Conservation (phyloP, 2,329 filamentous ascomycete species). For the Shiraia bambusicola region DNA sequence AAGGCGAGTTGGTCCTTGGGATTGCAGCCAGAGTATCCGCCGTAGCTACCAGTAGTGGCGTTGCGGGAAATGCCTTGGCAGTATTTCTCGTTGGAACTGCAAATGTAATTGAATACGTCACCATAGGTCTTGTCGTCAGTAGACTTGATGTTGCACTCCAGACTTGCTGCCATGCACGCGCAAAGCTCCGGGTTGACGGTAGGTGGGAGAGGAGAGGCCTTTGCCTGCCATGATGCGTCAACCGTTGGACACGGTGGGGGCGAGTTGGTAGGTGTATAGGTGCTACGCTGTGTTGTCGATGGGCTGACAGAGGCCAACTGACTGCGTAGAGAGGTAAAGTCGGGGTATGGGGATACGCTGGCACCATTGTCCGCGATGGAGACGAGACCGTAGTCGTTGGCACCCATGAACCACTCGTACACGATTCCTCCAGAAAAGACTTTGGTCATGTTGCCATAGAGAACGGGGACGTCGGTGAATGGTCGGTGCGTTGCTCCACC, state of each 20-base stretch:
- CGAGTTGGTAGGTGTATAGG: constrained; percentile 72
- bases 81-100: constrained; percentile 55
- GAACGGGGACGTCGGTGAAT: constrained; percentile 80
- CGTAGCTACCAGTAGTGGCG: constrained; percentile 68
- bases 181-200: constrained; percentile 78
- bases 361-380: constrained; percentile 56
- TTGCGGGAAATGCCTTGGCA: constrained; percentile 71
- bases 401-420: constrained; percentile 96
- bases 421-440: constrained; percentile 96
- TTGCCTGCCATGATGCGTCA: constrained; percentile 66
- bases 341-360: constrained; percentile 64
- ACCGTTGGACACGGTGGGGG: constrained; percentile 70
- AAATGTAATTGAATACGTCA: constrained; percentile 72
- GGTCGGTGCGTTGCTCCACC: constrained; percentile 60
- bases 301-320: constrained; percentile 69
- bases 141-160: constrained; percentile 68
- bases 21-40: constrained; percentile 74
- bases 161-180: constrained; percentile 74
- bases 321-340: constrained; percentile 72
- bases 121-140: constrained; percentile 62
- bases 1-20: constrained; percentile 70
- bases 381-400: constrained; percentile 85
- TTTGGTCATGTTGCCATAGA: constrained; percentile 81
- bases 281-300: constrained; percentile 61
- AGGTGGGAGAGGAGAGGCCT: constrained; percentile 71